Base-by-base conservation (phyloP, 1,139 yeast genomes). In the Taiozyma sp. region DNA sequence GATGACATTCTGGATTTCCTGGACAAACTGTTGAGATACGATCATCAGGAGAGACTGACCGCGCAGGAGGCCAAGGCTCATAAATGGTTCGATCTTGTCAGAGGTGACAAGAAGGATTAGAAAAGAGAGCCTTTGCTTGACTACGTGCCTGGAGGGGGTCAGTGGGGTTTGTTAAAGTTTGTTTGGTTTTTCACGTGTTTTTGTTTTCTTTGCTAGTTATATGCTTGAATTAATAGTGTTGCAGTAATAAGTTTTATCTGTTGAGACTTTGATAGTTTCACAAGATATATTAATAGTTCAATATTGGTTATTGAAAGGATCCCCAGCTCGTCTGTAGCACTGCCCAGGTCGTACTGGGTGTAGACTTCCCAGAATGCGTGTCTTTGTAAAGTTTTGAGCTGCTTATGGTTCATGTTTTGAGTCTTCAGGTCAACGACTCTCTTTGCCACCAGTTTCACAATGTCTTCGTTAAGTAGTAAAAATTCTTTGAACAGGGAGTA, bases 41-140 rank as follows among this genome's bases (percentile, higher is more conserved):
- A 85, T 62, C 93, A 85, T 63, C 85, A 82, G 63, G 80, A 80
- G 62, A 76, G 93, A 65, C 75, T 86, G 42, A 85, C 93, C 4
- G 93, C 93, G 1, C 75, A 76, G 63, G 91, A 85, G 62, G 88
- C 91, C 30, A 78, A 85, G 81, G 74, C 67, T 28, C 90, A 85
- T 70, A 74, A 77, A 22, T 85, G 71, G 59, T 70, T 71, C 40
- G 64, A 62, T 47, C 48, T 55, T 29, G 54, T 62, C 6, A 55
- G 62, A 44, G 51, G 47, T 3, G 55, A 55, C 19, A 58, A 59
- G 46, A 43, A 44, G n/a, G 14, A 40, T 14, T 10, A 37, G 9
- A 19, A 45, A 35, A 24, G 7, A 24, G 26, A 24, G 6, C 2
- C 5, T 6, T 24, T 24, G 6, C 26, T 24, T 24, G 6, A 24